Conservation (phyloP, 139 green algal genomes). For the Protoeuglena noctilucae region DNA sequence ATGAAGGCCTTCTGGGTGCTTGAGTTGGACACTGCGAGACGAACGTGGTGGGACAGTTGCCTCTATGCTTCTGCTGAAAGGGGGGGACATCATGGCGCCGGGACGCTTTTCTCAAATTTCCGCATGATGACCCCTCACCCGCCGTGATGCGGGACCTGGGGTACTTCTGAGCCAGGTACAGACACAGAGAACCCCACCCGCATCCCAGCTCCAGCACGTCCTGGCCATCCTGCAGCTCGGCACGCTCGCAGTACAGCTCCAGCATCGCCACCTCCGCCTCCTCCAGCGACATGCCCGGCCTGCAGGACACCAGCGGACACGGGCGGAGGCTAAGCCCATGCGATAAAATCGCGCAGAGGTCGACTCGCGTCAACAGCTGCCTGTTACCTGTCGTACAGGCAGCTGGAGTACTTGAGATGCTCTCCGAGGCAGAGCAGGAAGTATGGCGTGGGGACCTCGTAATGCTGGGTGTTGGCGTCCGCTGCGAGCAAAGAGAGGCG, state of each 20-base stretch:
- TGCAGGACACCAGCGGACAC: background rate
- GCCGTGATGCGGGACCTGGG: background rate
- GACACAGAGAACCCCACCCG: conserved; percentile 78
- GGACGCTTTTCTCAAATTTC: conserved; percentile 4
- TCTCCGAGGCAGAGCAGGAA: conserved; percentile 69
- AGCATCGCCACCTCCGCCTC: conserved; percentile 88
- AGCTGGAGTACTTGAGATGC: conserved; percentile 85
- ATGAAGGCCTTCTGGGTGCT: conserved; percentile 69
- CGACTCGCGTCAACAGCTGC: no score
- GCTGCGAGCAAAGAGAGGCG: no score
- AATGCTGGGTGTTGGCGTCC: conserved; percentile 83
- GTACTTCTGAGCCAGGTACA: conserved; percentile 54
- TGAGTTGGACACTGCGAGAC: conserved; percentile 77
- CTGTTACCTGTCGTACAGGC: conserved; percentile 42
- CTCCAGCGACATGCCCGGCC: conserved; percentile 31
- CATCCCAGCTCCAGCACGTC: conserved; percentile 87
- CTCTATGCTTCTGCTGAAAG: background rate
- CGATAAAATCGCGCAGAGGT: background rate
- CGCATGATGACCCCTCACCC: no score
- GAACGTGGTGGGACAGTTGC: conserved; percentile 20
- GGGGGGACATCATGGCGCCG: conserved; percentile 3
- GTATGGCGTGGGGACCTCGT: conserved; percentile 88
- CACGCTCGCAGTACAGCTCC: conserved; percentile 57
- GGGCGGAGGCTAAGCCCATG: conserved; percentile 10
- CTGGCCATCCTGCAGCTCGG: conserved; percentile 57